These are phyloP conservation scores for Mucor plumbeus DNA, from an alignment of 371 early-diverging fungal genomes.

Conservation along the genomic window DNA sequence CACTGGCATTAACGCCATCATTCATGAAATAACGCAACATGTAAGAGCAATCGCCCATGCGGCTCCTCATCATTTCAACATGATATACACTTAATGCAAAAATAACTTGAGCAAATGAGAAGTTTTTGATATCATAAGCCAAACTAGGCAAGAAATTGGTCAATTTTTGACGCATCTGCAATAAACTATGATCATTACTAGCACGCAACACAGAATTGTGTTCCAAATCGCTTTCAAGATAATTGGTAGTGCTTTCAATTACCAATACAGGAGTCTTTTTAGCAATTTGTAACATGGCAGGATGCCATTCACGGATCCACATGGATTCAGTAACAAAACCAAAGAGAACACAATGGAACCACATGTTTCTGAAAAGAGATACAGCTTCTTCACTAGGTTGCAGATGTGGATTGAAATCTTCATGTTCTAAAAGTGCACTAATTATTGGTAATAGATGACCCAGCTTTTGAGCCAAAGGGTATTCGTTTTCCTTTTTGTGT, in stretches of 20 bases:
- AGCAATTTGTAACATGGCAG: slow-evolving; percentile 73
- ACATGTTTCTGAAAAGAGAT: slow-evolving; percentile 82
- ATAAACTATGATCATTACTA: slow-evolving; percentile 62
- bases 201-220: slow-evolving; percentile 84
- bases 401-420: slow-evolving; percentile 66
- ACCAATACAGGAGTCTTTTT: slow-evolving; percentile 87
- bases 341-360: slow-evolving; percentile 87
- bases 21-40: slow-evolving; percentile 86
- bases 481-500: slow-evolving; percentile 56
- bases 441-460: slow-evolving; percentile 74
- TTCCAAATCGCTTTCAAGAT: slow-evolving; percentile 89
- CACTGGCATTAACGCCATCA: slow-evolving; percentile 76
- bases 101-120: slow-evolving; percentile 76
- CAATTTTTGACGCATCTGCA: slow-evolving; percentile 40
- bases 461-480: slow-evolving; percentile 63
- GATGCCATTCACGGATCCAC: slow-evolving; percentile 83
- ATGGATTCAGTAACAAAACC: slow-evolving; percentile 77
- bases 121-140: slow-evolving; percentile 62
- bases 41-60: slow-evolving; percentile 68
- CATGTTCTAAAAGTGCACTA: slow-evolving; percentile 61
- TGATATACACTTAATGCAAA: slow-evolving; percentile 87
- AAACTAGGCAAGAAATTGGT: slow-evolving; percentile 42
- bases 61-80: slow-evolving; percentile 83
- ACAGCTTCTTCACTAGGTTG: slow-evolving; percentile 69
- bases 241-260: slow-evolving; percentile 73